Conservation (phyloP, 2,329 filamentous ascomycete genomes). For the Epichloe glyceriae region DNA sequence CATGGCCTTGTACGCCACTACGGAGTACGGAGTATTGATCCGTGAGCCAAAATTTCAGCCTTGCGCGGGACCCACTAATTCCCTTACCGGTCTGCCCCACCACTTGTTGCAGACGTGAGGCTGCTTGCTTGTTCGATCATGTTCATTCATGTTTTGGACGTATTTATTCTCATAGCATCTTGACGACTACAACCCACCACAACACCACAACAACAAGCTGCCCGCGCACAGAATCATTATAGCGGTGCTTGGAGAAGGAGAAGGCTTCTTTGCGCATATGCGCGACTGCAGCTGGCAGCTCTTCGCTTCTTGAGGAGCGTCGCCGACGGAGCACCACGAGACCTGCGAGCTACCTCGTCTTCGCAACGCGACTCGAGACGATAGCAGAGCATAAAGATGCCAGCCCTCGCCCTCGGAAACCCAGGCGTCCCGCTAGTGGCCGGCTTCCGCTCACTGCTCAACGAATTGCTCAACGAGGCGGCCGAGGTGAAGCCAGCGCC, state of each 20-base stretch:
- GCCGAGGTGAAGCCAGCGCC: constrained; percentile 42
- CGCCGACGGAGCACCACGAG: neutral
- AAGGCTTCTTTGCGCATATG: neutral
- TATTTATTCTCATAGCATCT: neutral
- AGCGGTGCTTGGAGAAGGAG: neutral
- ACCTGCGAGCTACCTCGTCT: neutral
- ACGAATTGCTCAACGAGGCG: constrained; percentile 45
- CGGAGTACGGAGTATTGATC: neutral
- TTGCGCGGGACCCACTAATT: constrained; percentile 9
- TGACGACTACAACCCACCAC: neutral
- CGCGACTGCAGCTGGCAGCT: neutral
- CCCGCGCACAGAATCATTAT: neutral
- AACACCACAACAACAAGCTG: neutral
- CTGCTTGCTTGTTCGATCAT: neutral
- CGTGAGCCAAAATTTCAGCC: constrained; percentile 12
- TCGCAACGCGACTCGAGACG: neutral
- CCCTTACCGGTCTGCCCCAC: neutral
- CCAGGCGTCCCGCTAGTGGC: constrained; percentile 40
- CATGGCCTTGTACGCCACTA: neutral
- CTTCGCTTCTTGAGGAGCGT: neutral
- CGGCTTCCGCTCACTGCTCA: constrained; percentile 39
- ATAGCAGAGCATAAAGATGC: constrained; percentile 29
- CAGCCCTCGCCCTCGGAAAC: constrained; percentile 30
- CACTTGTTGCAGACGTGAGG: neutral
- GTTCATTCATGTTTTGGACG: neutral